Base-by-base conservation (phyloP, 192 early-diverging fungal species). In the Podila epigama region DNA sequence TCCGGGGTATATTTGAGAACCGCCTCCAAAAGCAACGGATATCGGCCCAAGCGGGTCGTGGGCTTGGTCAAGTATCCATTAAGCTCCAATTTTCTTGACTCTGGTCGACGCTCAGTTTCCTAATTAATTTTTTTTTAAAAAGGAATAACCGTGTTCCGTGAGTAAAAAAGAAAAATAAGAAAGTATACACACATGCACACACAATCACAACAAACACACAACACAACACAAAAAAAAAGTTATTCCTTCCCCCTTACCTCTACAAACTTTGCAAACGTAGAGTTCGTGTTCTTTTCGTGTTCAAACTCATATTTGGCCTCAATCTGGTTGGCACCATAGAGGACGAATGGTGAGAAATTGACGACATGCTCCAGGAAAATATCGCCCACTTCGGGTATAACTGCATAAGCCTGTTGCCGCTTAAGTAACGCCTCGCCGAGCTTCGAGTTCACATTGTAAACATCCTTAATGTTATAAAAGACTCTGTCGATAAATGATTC, bases 61-160 rank as follows among this genome's bases (percentile, higher is more conserved):
- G 97, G 97, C 16, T 94, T 88, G 1, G 89, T 91, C 57, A 97
- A 69, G 80, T 96, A 97, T 58, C 92, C 92, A 82, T 95, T 91
- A 27, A 96, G 73, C 51, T 92, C 89, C 36, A 97, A 80, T 63
- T 93, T 95, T 33, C 94, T 85, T 62, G 89, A 91, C 77, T 93
- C 89, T 16, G 95, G 92, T 13, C 79, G 70, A 18, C 91, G 86
- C 56, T 93, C 91, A 5, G 89, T 89, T 72, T 90, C 85, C 78
- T 95, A 69, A 16, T 36, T 27, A n/a, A n/a, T n/a, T n/a, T n/a
- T n/a, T n/a, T n/a, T n/a, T n/a, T n/a, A n/a, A n/a, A n/a, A n/a
- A n/a, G n/a, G n/a, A n/a, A n/a, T n/a, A n/a, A n/a, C n/a, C n/a
- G n/a, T n/a, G n/a, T n/a, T n/a, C n/a, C n/a, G n/a, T n/a, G n/a